Percentiles rank a stretch among this genome's conserved stretches.
phyloP scores from a whole-genome alignment of 2,329 filamentous ascomycete genomes.

The Aspergillus proliferans region DNA sequence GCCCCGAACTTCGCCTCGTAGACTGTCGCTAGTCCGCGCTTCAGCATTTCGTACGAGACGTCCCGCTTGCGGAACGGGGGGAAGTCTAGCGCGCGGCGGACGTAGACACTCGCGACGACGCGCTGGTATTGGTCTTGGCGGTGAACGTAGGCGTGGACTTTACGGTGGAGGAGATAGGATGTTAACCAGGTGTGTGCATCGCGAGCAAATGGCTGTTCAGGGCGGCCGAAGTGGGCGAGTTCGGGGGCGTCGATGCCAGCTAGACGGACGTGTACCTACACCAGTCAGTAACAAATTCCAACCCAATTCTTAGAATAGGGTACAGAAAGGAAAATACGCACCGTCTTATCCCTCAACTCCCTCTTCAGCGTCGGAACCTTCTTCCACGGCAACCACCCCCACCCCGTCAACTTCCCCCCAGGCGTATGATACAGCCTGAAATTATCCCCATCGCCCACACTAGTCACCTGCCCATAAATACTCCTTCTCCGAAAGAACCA shows the following conservation, averaged over 20 bases:
- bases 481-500: constrained; percentile 67
- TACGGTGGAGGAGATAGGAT: constrained; percentile 61
- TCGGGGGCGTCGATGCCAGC: constrained; percentile 94
- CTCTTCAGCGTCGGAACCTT: constrained; percentile 63
- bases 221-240: constrained; percentile 81
- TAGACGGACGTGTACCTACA: constrained; percentile 72
- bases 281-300: not conserved
- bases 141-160: constrained; percentile 77
- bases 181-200: constrained; percentile 82
- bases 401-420: constrained; percentile 77
- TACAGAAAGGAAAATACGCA: constrained; percentile 38
- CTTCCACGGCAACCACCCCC: constrained; percentile 78
- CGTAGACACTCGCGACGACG: constrained; percentile 77
- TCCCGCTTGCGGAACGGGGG: constrained; percentile 58
- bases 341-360: constrained; percentile 69
- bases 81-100: constrained; percentile 49
- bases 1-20: constrained; percentile 88
- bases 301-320: too few species aligned
- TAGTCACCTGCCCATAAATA: constrained; percentile 79
- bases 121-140: constrained; percentile 87
- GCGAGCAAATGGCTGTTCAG: constrained; percentile 73
- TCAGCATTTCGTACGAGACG: constrained; percentile 85
- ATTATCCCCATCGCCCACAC: constrained; percentile 93
- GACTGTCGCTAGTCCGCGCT: constrained; percentile 74
- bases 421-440: constrained; percentile 94